Evolutionary conservation across 306 rosid genomes (phyloP), one percentile per base, ranked within the genome.

Genomic region (Morella rubra): DNA sequence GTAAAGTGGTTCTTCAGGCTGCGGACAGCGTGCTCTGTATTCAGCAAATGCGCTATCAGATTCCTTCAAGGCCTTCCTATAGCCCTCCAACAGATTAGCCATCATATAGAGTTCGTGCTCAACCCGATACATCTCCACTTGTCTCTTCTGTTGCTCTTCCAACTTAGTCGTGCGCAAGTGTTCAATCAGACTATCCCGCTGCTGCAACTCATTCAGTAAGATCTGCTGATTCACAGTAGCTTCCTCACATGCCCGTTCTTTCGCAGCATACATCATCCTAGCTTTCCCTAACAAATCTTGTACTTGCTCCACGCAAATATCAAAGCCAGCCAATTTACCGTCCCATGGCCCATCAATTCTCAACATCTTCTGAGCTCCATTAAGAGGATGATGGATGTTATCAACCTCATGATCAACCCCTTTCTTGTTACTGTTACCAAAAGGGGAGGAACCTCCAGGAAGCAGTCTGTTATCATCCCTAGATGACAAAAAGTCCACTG

Each of bases 1-100:
- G 81, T 92, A 95, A 65, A 95, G 97, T 16, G 97, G 93, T 53
- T 91, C 99, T 73, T 88, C 92, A 64, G 82, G 87, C 81, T 89
- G 86, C 0, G 93, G 90, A 81, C 77, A 79, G 1, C 68, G 84
- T 14, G 79, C 82, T 80, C 97, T 87, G 71, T 91, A 91, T 58
- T 91, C 96, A 70, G 83, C 44, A 83, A 95, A 92, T 47, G 89
- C 77, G 59, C 83, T 92, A 32, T 79, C 81, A 49, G 93, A 83
- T 83, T 87, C 93, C 87, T 86, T 90, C 76, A 86, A 78, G 76
- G 93, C 97, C 82, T 87, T 91, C 82, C 93, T 85, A 69, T 92
- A 95, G 80, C 93, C 97, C 5, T 88, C 89, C 79, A 90, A 82
- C 40, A 91, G 89, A 79, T 73, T 85, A 52, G 79, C 77, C 99